Conservation (phyloP, 148 eudicot species). For the Chenopodium quinoa region DNA sequence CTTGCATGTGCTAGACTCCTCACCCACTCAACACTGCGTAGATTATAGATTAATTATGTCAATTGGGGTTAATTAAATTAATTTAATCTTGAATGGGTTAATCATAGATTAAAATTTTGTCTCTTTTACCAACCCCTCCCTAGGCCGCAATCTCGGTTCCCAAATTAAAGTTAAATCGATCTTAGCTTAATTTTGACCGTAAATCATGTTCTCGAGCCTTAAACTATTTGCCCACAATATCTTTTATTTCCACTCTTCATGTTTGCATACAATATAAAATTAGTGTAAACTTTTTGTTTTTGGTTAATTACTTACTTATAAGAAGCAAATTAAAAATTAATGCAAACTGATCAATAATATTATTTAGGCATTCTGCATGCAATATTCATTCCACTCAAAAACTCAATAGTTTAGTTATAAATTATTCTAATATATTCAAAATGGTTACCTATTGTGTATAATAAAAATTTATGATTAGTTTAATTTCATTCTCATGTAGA, state of each 20-base stretch:
- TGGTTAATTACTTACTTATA: too few species aligned
- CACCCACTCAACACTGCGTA: neutral
- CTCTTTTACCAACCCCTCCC: slow-evolving; percentile 4
- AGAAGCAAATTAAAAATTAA: too few species aligned
- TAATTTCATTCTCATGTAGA: too few species aligned
- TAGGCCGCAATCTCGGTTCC: slow-evolving; percentile 1
- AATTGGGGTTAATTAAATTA: neutral
- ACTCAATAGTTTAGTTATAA: too few species aligned
- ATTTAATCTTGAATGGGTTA: neutral
- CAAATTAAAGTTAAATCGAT: neutral
- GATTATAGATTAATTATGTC: neutral
- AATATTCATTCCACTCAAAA: too few species aligned
- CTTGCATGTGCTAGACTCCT: slow-evolving; percentile 5
- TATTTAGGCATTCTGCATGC: too few species aligned
- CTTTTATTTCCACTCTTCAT: neutral
- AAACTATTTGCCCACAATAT: neutral
- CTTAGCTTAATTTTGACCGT: neutral
- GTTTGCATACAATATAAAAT: too few species aligned
- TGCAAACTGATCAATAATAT: too few species aligned
- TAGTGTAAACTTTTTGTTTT: too few species aligned
- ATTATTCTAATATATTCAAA: too few species aligned
- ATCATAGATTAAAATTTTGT: neutral
- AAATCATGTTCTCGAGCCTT: neutral
- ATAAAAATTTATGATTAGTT: too few species aligned
- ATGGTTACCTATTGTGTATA: too few species aligned